phyloP scores from a whole-genome alignment of 495 filamentous ascomycete species.

The Penicillium crystallinum region DNA sequence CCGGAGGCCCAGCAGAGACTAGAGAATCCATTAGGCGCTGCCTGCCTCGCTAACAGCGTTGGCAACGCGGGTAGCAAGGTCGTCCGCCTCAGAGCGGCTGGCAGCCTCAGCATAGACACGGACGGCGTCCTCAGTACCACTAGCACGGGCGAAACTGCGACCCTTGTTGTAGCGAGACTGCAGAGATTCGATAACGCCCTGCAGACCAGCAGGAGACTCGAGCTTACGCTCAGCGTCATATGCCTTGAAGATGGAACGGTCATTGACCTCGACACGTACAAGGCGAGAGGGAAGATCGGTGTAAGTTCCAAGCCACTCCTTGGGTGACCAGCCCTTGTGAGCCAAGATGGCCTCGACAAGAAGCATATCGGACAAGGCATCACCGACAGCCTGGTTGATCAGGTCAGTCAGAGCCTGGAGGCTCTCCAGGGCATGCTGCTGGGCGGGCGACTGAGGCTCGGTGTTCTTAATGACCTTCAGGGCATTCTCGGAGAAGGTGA shows the following conservation, averaged over 20 bases:
- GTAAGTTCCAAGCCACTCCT: conserved; percentile 92
- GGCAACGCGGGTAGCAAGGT: conserved; percentile 77
- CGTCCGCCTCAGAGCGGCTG: conserved; percentile 75
- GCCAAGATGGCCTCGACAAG: conserved; percentile 93
- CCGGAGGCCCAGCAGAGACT: no score
- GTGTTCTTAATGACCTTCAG: conserved; percentile 67
- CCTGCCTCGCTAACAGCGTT: conserved; percentile 57
- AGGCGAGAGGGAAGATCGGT: conserved; percentile 95
- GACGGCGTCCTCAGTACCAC: conserved; percentile 93
- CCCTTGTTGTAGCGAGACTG: conserved; percentile 90
- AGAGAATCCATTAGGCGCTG: conserved; percentile 12
- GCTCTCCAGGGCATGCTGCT: conserved; percentile 76
- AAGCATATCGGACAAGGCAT: conserved; percentile 93
- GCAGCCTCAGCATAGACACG: conserved; percentile 96
- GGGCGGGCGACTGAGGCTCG: conserved; percentile 84
- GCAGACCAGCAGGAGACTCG: conserved; percentile 69
- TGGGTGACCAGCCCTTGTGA: conserved; percentile 85
- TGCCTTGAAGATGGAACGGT: conserved; percentile 82
- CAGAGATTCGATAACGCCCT: conserved; percentile 76
- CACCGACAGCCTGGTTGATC: conserved; percentile 97
- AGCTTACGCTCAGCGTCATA: conserved; percentile 88
- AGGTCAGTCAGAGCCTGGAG: conserved; percentile 76
- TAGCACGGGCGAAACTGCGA: conserved; percentile 83
- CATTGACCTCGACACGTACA: conserved; percentile 79
- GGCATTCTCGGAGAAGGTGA: conserved; percentile 83